Evolutionary conservation across 1,284 basidiomycete species (phyloP).

Genomic region (Cryptococcus maquisensis): DNA sequence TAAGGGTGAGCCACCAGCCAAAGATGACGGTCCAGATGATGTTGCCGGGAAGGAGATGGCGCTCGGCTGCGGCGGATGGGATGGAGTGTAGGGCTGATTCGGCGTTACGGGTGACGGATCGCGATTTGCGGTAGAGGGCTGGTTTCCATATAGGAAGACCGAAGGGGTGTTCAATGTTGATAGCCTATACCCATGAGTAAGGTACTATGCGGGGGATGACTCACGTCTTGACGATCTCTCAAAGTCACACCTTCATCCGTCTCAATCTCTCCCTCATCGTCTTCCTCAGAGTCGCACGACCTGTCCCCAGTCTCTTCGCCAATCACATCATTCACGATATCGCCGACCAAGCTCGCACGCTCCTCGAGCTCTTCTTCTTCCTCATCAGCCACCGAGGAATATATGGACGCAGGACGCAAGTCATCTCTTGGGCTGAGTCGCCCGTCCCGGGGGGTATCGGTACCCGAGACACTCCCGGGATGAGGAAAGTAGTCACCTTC

Average conservation of each 20-base stretch:
- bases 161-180: constrained; percentile 99
- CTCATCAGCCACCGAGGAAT: constrained; percentile 24
- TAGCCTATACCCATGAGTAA: constrained; percentile 51
- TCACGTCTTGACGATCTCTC: constrained; percentile 90
- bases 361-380: constrained; percentile 30
- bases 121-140: constrained; percentile 95
- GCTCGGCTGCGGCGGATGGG: constrained; percentile 85
- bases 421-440: constrained; percentile 23
- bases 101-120: constrained; percentile 92
- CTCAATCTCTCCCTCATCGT: constrained; percentile 29
- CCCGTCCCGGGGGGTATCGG: constrained; percentile 24
- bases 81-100: constrained; percentile 88
- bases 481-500: constrained; percentile 24
- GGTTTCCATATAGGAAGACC: constrained; percentile 99
- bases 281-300: constrained; percentile 18
- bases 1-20: constrained; percentile 83
- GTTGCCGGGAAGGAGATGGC: constrained; percentile 87
- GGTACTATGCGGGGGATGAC: constrained; percentile 15
- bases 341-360: constrained; percentile 21
- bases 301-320: constrained; percentile 28
- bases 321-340: constrained; percentile 28
- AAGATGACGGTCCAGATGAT: constrained; percentile 83
- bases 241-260: constrained; percentile 77
- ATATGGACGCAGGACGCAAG: constrained; percentile 21
- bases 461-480: constrained; percentile 18